Conservation (phyloP, 208 protist genomes). For the Crithidia acanthocephali region DNA sequence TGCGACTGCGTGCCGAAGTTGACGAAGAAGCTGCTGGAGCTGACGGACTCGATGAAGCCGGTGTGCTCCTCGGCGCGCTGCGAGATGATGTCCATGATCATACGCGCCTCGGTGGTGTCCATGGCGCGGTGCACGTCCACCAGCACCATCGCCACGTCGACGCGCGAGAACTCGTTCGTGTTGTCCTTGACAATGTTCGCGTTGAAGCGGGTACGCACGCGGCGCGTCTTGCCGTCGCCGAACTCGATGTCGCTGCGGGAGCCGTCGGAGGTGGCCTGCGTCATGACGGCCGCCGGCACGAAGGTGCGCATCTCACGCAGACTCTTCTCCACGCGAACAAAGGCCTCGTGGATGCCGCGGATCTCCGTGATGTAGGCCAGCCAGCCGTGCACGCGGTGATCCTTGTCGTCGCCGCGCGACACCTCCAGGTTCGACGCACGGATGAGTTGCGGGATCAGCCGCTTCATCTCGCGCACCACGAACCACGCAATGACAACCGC, state of each 20-base stretch:
- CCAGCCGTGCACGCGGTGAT: constrained; percentile 29
- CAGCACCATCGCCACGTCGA: constrained; percentile 56
- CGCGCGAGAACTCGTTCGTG: constrained; percentile 55
- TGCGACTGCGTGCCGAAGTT: constrained; percentile 72
- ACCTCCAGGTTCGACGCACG: constrained; percentile 61
- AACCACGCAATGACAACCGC: constrained; percentile 54
- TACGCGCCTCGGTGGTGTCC: constrained; percentile 26
- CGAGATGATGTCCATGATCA: constrained; percentile 48
- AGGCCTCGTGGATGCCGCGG: constrained; percentile 45
- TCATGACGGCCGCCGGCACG: constrained; percentile 53
- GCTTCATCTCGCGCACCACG: constrained; percentile 51
- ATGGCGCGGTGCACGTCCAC: constrained; percentile 52
- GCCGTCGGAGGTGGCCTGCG: constrained; percentile 28
- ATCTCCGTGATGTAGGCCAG: constrained; percentile 52
- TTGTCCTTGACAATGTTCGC: constrained; percentile 70
- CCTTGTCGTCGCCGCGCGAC: constrained; percentile 32
- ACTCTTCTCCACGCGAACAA: constrained; percentile 41
- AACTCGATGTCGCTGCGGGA: constrained; percentile 21
- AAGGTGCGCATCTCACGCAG: constrained; percentile 59
- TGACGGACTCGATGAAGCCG: constrained; percentile 62
- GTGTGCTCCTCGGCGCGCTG: constrained; percentile 41
- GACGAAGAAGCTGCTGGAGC: constrained; percentile 54
- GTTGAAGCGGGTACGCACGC: constrained; percentile 57
- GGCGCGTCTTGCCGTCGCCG: constrained; percentile 30
- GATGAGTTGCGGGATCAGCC: constrained; percentile 54